These are phyloP conservation scores for Microcyclospora pomicola DNA, from an alignment of 2,329 filamentous ascomycete genomes.

Conservation along the genomic window DNA sequence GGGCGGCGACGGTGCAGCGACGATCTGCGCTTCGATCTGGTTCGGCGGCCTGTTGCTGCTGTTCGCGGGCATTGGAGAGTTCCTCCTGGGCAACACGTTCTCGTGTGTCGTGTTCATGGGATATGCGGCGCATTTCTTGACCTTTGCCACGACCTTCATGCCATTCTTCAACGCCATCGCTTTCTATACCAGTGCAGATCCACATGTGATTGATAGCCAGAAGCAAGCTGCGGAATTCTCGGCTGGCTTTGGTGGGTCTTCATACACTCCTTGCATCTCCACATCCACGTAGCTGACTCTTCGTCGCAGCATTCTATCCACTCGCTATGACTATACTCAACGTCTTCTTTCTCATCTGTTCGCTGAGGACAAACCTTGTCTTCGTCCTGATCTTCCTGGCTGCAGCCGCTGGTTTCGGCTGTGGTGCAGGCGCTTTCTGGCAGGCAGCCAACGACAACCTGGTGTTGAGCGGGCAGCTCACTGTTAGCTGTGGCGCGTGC, in stretches of 20 bases:
- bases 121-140: conserved; percentile 2
- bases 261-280: conserved; percentile 2
- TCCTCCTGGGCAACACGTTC: conserved; percentile 7
- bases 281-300: background rate
- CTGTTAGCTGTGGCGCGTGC: background rate
- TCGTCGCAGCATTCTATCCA: conserved; percentile 2
- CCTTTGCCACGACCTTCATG: background rate
- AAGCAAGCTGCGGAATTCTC: background rate
- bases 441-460: background rate
- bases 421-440: background rate
- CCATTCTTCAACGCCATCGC: conserved; percentile 2
- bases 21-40: conserved; percentile 1
- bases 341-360: conserved; percentile 8
- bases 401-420: background rate
- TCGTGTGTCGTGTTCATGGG: conserved; percentile 3
- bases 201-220: too few species aligned
- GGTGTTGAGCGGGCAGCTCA: background rate
- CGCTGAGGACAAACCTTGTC: conserved; percentile 10
- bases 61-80: conserved; percentile 7
- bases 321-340: conserved; percentile 6
- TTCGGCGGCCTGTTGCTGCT: conserved; percentile 3
- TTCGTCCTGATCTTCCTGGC: conserved; percentile 9
- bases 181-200: conserved; percentile 1
- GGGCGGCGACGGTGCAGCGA: background rate
- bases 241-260: conserved; percentile 2